phyloP scores from a whole-genome alignment of 176 grass and related monocot species.

The Oryza meyeriana region DNA sequence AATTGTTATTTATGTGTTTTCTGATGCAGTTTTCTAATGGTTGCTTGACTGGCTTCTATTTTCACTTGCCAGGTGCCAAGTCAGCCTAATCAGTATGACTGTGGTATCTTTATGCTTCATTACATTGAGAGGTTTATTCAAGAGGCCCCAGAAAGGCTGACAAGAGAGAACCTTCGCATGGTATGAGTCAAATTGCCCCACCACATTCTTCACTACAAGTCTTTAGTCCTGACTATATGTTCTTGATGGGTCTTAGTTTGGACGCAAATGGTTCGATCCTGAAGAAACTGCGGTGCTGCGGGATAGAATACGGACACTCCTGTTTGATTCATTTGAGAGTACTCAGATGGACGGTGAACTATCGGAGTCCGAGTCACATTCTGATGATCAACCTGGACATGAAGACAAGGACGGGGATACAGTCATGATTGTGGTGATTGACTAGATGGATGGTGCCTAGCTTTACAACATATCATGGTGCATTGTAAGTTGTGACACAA shows the following conservation, averaged over 20 bases:
- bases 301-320: conserved; percentile 17
- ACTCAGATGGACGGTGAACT: not conserved
- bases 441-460: conserved; percentile 5
- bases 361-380: not conserved
- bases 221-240: conserved; percentile 1
- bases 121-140: conserved; percentile 60
- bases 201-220: not conserved
- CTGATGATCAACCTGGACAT: conserved; percentile 6
- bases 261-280: conserved; percentile 49
- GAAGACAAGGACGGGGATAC: not conserved
- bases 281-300: conserved; percentile 37
- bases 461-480: not conserved
- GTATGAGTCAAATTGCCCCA: conserved; percentile 12
- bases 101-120: conserved; percentile 57
- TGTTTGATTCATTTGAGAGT: conserved; percentile 40
- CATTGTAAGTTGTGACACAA: not conserved
- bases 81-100: conserved; percentile 53
- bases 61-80: conserved; percentile 45
- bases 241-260: conserved; percentile 46
- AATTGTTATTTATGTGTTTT: conserved; percentile 3
- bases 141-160: conserved; percentile 47
- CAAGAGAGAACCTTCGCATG: conserved; percentile 35
- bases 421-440: not conserved
- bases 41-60: not conserved
- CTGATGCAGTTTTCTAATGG: conserved; percentile 27